Conservation (phyloP, 805 yeast species). For the Candida piceae region DNA sequence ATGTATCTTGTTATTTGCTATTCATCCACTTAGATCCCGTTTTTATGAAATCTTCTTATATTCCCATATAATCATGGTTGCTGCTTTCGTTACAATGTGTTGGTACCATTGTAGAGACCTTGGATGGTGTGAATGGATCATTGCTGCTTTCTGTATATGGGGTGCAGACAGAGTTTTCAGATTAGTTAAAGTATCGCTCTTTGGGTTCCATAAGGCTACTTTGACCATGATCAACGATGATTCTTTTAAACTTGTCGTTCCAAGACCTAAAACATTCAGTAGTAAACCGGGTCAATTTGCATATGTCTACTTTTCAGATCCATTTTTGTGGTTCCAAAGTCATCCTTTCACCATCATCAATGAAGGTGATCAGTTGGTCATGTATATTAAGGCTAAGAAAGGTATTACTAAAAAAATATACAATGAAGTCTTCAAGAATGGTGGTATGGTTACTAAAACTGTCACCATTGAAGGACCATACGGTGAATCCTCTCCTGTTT, state of each 20-base stretch:
- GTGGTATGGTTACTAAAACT: conserved; percentile 26
- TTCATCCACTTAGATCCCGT: conserved; percentile 44
- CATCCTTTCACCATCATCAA: conserved; percentile 63
- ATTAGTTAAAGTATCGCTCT: conserved; percentile 22
- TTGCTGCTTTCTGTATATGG: conserved; percentile 43
- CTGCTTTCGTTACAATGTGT: conserved; percentile 45
- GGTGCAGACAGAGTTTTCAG: conserved; percentile 46
- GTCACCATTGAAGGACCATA: conserved; percentile 65
- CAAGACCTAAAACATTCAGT: no score
- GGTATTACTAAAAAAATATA: conserved; percentile 47
- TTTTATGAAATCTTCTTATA: conserved; percentile 58
- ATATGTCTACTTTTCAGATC: conserved; percentile 50
- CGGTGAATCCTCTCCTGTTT: conserved; percentile 46
- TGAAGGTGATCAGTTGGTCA: conserved; percentile 31
- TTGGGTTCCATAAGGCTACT: conserved; percentile 22
- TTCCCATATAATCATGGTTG: conserved; percentile 52
- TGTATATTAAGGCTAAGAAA: conserved; percentile 43
- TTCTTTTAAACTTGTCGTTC: conserved; percentile 40
- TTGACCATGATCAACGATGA: conserved; percentile 21
- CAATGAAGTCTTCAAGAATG: conserved; percentile 28
- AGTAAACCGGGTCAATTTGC: conserved; percentile 58
- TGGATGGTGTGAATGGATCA: conserved; percentile 32
- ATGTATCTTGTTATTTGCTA: conserved; percentile 43
- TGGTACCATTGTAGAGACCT: conserved; percentile 50
- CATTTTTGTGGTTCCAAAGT: conserved; percentile 56